Base-by-base conservation (phyloP, 2,329 filamentous ascomycete genomes). In the Colletotrichum sp. region DNA sequence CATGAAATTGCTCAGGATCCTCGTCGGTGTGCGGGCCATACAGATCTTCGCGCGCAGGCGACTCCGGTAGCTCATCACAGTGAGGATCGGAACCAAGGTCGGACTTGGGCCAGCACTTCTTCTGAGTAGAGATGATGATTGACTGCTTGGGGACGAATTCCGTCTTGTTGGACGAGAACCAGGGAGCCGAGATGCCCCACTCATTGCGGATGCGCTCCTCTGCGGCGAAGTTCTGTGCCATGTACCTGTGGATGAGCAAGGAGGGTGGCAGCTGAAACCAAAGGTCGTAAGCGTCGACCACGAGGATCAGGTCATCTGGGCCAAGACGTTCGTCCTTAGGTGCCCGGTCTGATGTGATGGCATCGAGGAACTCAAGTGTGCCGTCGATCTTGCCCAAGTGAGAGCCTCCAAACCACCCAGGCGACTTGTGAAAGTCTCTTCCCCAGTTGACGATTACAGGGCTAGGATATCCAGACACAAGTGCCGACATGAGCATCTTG, bases 241-340 rank as follows among this genome's bases (percentile, higher is more conserved):
- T 81, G 69, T 81, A 86, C 7, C 84, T 80, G 43, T 81, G 73
- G 8, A 86, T 81, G 3, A 86, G 80, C 2, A 84, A 80, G 9
- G 81, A 81, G 0, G 84, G 83, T 0, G 84, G 84, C 4, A 86
- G 80, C 66, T 86, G 84, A 63, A 86, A 85, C 84, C 84, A 85
- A 52, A 84, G 76, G 56, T 85, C 83, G 75, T 86, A 83, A 0
- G 84, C 82, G 43, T 86, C 84, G 4, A 85, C 80, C 28, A 86
- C 75, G 0, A 86, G 75, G 2, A 82, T 83, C 2, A 86, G 75
- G 69, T 85, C 83, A 21, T 85, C 80, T 14, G 59, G 30, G 4
- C 73, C 64, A 5, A 77, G 69, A 16, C 75, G 69, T 38, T 75
- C 75, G 48, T 75, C 75, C 13, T 63, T 18, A 16, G 75, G 65